Base-by-base conservation (phyloP, 306 rosid species). In the Vigna unguiculata region DNA sequence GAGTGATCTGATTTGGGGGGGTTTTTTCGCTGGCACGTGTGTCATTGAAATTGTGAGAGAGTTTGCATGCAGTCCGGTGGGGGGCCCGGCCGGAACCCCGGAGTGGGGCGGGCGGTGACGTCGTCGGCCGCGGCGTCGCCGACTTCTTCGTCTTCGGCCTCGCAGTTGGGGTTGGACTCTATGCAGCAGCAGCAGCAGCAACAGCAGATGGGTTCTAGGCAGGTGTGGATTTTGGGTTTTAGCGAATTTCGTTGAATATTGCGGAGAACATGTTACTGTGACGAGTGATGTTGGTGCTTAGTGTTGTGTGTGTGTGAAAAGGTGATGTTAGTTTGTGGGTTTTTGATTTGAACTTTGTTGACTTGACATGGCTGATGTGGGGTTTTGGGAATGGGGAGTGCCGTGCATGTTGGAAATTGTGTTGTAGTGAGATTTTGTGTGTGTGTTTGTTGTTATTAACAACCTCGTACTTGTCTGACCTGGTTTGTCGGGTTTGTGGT, bases 81-180 rank as follows among this genome's bases (percentile, higher is more conserved):
- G 16, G 79, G 80, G 16, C 12, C 48, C 11, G 72, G 91, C 84
- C 87, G 99, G 92, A 88, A 89, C 75, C 89, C 89, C 17, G 91
- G 90, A 0, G 79, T 68, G 85, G 93, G 96, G 38, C 86, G 96
- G 85, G 87, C 90, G 22, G 77, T 88, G 25, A 32, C 98, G 22
- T 85, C 93, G 0, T 88, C 99, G 14, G 91, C 99, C 15, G 93
- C 97, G 34, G 97, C 99, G 1, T 92, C 98, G 12, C 97, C 97
- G 6, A 82, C 99, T 16, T 95, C 99, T 5, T 90, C 98, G 0
- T 95, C 98, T 7, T 95, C 98, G 14, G 98, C 96, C 13, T 90
- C 98, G 4, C 98, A 91, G 71, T 85, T 92, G 84, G 97, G 97
- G 21, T 83, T 92, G 57, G 97, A 92, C 71, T 53, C 90, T 34